Conservation (phyloP, 768 basidiomycete species). For the Clitopilus passeckerianus region DNA sequence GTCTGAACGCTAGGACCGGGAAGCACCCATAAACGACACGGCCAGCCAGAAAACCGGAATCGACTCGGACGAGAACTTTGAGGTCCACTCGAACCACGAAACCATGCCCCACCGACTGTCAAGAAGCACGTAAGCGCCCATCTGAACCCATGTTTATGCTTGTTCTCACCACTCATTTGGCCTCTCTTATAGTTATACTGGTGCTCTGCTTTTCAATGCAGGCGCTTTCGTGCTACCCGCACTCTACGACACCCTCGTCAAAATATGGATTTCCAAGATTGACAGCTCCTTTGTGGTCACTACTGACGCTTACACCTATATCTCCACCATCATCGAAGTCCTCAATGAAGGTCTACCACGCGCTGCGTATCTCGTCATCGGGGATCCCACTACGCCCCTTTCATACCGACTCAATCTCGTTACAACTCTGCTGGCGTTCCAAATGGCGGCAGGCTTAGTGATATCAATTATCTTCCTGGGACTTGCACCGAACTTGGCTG, state of each 20-base stretch:
- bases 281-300: background rate
- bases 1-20: background rate
- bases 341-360: background rate
- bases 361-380: background rate
- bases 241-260: conserved; percentile 1
- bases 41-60: background rate
- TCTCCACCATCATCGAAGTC: background rate
- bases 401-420: conserved; percentile 1
- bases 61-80: background rate
- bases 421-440: background rate
- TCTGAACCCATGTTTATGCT: too few species aligned
- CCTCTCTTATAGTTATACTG: background rate
- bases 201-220: background rate
- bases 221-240: background rate
- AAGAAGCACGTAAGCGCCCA: background rate
- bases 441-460: conserved; percentile 1
- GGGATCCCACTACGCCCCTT: background rate
- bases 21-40: conserved; percentile 1
- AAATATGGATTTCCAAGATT: background rate
- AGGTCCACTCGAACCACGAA: background rate
- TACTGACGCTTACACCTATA: background rate
- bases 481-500: conserved; percentile 1
- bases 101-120: background rate
- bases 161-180: background rate
- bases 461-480: background rate